A percentile compares a stretch with the other conserved stretches of the same genome.
These are phyloP conservation scores for Trichophyton equinum DNA, from an alignment of 2,329 filamentous ascomycete species.

Conservation along the genomic window DNA sequence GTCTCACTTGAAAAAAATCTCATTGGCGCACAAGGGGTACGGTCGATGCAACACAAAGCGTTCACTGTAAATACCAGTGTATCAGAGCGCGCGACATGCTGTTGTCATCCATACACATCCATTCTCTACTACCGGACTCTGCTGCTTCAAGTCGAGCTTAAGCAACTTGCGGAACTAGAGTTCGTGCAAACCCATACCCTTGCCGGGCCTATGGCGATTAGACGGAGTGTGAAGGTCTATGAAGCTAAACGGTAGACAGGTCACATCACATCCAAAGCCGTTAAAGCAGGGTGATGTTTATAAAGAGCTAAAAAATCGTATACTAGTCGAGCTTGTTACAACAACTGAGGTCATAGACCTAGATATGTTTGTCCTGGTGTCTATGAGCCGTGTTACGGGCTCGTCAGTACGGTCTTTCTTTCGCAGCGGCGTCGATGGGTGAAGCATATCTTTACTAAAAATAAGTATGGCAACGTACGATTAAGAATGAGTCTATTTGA, in stretches of 20 bases:
- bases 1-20: background rate
- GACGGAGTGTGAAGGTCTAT: background rate
- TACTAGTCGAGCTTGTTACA: background rate
- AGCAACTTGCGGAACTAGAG: background rate
- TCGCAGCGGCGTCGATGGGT: too few species aligned
- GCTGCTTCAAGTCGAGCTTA: background rate
- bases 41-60: background rate
- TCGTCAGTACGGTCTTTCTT: too few species aligned
- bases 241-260: background rate
- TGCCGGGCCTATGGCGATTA: background rate
- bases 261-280: background rate
- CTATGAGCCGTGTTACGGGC: too few species aligned
- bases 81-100: background rate
- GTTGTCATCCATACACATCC: background rate
- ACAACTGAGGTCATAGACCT: too few species aligned
- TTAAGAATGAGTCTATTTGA: background rate
- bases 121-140: background rate
- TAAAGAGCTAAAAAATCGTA: background rate
- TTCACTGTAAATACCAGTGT: background rate
- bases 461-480: too few species aligned
- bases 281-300: background rate
- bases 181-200: background rate
- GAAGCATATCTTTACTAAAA: too few species aligned
- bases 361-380: too few species aligned
- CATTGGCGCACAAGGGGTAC: background rate